Base-by-base conservation (phyloP, 2,329 filamentous ascomycete species). In the Gnomoniopsis sp. region DNA sequence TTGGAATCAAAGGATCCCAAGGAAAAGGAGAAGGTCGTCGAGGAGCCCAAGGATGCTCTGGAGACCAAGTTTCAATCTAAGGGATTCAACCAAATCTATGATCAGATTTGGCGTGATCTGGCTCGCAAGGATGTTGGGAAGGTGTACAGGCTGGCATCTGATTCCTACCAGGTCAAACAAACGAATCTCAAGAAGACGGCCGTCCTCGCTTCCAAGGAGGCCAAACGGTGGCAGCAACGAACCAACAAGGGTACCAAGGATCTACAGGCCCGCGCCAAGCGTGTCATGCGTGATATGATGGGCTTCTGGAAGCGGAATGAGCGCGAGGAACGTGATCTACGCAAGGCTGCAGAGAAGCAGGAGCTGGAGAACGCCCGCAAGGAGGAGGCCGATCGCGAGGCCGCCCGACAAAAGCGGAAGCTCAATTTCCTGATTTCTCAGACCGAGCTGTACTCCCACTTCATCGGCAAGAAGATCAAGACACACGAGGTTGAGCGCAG, bases 201-300 rank as follows among this genome's bases (percentile, higher is more conserved):
- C 15, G 93, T 98, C 67, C 80, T 99, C 44, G 95, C 95, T 8
- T 96, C 93, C 62, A 99, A 99, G 72, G 95, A 99, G 76, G 93
- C 95, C 55, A 92, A 96, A 70, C 84, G 96, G 69, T 99, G 95
- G 95, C 96, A 99, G 74, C 85, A 96, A 61, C 89, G 92, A 46
- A 99, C 95, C 55, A 99, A 99, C 79, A 98, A 99, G 82, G 96
- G 93, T 70, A 95, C 90, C 72, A 99, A 99, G 74, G 95, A 99
- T 73, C 90, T 96, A 3, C 95, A 98, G 72, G 95, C 95, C 46
- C 87, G 95, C 50, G 95, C 95, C 59, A 99, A 99, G 81, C 89
- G 95, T 65, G 93, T 93, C 60, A 99, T 99, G 95, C 87, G 95
- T 71, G 95, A 99, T 76, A 99, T 99, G 95, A 95, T 97, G 84